Evolutionary conservation across 2,329 filamentous ascomycete species (phyloP).

Genomic region (Fonsecaea pedrosoi): DNA sequence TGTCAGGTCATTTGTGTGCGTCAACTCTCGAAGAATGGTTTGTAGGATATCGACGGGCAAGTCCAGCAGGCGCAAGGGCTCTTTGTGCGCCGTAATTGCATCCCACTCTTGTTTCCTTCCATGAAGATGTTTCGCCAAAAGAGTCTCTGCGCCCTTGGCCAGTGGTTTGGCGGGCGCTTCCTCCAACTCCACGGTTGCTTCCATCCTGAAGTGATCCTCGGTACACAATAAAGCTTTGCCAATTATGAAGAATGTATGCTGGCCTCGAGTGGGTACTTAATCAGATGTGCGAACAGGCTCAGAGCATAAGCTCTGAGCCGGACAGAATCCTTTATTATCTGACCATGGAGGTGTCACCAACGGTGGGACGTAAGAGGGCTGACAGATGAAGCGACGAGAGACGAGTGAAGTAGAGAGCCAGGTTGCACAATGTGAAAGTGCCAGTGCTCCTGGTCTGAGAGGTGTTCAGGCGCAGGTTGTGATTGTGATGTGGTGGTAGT

Average conservation of each 20-base stretch:
- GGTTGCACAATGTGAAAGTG: slow-evolving; percentile 20
- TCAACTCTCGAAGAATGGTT: slow-evolving; percentile 80
- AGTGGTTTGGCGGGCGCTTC: slow-evolving; percentile 21
- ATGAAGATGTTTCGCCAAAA: slow-evolving; percentile 37
- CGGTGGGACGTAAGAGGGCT: slow-evolving; percentile 6
- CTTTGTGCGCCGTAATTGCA: slow-evolving; percentile 50
- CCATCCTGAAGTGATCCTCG: slow-evolving; percentile 23
- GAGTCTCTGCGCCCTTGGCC: slow-evolving; percentile 15
- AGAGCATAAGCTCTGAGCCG: slow-evolving; percentile 36
- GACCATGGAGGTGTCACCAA: slow-evolving; percentile 32
- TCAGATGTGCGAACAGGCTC: slow-evolving; percentile 22
- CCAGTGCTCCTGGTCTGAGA: background rate
- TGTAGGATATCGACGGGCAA: slow-evolving; percentile 79
- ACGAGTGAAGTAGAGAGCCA: slow-evolving; percentile 19
- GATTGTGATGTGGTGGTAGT: background rate
- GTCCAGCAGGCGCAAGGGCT: slow-evolving; percentile 71
- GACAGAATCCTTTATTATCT: slow-evolving; percentile 25
- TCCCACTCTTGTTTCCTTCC: slow-evolving; percentile 40
- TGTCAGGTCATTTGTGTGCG: slow-evolving; percentile 81
- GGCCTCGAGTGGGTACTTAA: background rate
- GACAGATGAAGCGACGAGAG: slow-evolving; percentile 23
- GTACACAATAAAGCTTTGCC: background rate
- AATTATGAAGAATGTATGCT: background rate
- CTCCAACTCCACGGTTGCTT: slow-evolving; percentile 23
- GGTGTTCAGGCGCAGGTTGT: slow-evolving; percentile 8